Conservation (phyloP, 768 basidiomycete genomes). For the Tephrocybe sp. region DNA sequence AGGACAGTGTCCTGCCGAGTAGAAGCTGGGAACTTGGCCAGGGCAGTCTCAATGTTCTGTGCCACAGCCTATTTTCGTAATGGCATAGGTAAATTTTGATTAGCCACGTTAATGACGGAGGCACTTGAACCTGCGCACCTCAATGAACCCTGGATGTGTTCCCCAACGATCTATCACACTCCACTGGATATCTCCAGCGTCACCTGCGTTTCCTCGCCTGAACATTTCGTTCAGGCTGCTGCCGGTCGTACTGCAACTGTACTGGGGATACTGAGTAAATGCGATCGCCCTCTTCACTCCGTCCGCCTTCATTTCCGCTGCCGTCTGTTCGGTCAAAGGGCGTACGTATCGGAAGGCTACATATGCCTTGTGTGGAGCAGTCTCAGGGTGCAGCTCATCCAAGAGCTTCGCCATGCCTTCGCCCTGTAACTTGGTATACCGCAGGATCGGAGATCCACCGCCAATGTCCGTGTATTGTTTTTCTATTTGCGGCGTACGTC, state of each 20-base stretch:
- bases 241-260: conserved; percentile 97
- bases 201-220: conserved; percentile 60
- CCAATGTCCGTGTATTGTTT: conserved; percentile 94
- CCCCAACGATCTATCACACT: conserved; percentile 99
- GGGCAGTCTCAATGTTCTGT: conserved; percentile 80
- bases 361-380: conserved; percentile 95
- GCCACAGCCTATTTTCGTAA: conserved; percentile 75
- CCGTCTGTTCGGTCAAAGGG: conserved; percentile 83
- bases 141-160: conserved; percentile 90
- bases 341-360: conserved; percentile 94
- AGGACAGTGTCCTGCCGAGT: conserved; percentile 76
- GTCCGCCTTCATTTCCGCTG: conserved; percentile 83
- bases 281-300: conserved; percentile 92
- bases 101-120: too few species aligned
- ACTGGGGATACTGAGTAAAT: conserved; percentile 99
- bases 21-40: conserved; percentile 74
- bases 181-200: conserved; percentile 78
- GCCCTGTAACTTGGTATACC: conserved; percentile 87
- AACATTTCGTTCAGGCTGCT: conserved; percentile 95
- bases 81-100: conserved; percentile 12
- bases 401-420: conserved; percentile 86
- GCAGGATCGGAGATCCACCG: conserved; percentile 94
- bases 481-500: conserved; percentile 92
- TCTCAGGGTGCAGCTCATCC: conserved; percentile 91
- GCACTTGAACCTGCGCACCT: too few species aligned